Evolutionary conservation across 2,329 filamentous ascomycete species (phyloP).

Genomic region (Aspergillus aculeatus): DNA sequence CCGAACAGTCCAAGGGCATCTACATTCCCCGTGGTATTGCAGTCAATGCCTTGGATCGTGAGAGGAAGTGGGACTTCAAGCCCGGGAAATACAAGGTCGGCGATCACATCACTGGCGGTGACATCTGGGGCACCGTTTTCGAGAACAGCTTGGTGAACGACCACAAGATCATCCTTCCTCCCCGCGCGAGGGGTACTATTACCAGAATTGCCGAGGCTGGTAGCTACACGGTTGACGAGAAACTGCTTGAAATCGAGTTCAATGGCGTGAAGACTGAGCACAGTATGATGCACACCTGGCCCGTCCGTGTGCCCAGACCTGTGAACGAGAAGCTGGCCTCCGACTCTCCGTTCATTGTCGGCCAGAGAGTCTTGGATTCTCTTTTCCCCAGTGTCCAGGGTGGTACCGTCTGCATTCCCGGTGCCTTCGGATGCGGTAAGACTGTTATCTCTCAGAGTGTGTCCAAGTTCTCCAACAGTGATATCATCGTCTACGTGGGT

Average conservation of each 20-base stretch:
- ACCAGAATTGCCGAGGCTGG: slow-evolving; percentile 87
- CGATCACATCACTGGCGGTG: slow-evolving; percentile 94
- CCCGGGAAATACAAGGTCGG: slow-evolving; percentile 83
- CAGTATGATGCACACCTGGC: slow-evolving; percentile 99
- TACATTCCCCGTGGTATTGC: slow-evolving; percentile 96
- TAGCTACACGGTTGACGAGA: slow-evolving; percentile 89
- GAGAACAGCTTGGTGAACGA: slow-evolving; percentile 94
- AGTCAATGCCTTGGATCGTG: slow-evolving; percentile 80
- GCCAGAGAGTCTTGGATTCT: slow-evolving; percentile 92
- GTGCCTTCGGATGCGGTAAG: slow-evolving; percentile 98
- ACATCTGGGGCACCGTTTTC: slow-evolving; percentile 90
- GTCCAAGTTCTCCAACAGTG: slow-evolving; percentile 99
- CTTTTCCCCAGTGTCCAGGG: slow-evolving; percentile 96
- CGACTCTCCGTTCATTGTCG: slow-evolving; percentile 88
- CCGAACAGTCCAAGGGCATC: slow-evolving; percentile 76
- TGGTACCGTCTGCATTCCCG: slow-evolving; percentile 95
- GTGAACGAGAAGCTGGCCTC: slow-evolving; percentile 89
- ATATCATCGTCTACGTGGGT: slow-evolving; percentile 97
- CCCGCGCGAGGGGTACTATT: slow-evolving; percentile 85
- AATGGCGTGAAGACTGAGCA: slow-evolving; percentile 92
- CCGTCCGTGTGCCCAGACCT: slow-evolving; percentile 91
- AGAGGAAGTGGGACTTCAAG: slow-evolving; percentile 95
- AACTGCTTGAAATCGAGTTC: slow-evolving; percentile 94
- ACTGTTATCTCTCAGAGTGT: slow-evolving; percentile 98
- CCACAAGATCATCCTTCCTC: slow-evolving; percentile 90